Percentiles rank a stretch among this genome's conserved stretches.
phyloP scores from a whole-genome alignment of 176 grass and related monocot genomes.

The Musa schizocarpa region DNA sequence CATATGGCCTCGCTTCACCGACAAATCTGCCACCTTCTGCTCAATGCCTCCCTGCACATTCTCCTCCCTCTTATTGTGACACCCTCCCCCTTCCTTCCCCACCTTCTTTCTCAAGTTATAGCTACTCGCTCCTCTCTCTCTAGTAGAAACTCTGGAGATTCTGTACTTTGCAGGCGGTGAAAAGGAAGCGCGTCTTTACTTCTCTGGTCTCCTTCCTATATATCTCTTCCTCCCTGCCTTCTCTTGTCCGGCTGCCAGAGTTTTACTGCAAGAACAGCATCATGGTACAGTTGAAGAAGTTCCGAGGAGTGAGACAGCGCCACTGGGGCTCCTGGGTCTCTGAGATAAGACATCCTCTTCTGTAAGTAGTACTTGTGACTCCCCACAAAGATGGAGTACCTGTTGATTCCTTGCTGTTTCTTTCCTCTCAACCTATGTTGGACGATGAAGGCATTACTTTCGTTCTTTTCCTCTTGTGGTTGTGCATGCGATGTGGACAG shows the following conservation, averaged over 20 bases:
- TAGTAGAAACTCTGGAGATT: not conserved
- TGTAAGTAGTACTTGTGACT: constrained; percentile 36
- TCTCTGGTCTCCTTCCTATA: not conserved
- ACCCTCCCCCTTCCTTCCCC: constrained; percentile 8
- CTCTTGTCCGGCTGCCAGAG: constrained; percentile 13
- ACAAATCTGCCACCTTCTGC: constrained; percentile 32
- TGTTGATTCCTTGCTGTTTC: not conserved
- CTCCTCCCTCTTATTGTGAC: constrained; percentile 3
- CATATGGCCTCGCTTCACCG: constrained; percentile 29
- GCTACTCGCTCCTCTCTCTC: not conserved
- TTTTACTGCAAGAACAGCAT: no score
- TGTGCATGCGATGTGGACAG: constrained; percentile 19
- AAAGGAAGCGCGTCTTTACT: not conserved
- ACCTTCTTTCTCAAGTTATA: not conserved
- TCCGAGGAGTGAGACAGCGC: constrained; percentile 96
- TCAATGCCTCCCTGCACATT: not conserved
- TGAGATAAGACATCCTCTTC: constrained; percentile 95
- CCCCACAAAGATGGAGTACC: not conserved
- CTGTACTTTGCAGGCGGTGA: not conserved
- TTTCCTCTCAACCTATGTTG: no score
- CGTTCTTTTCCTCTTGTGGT: not conserved
- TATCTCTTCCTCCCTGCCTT: not conserved
- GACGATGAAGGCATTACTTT: no score
- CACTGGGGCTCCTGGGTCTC: constrained; percentile 99
- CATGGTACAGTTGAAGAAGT: constrained; percentile 97